phyloP scores from a whole-genome alignment of 345 rosid species.

The Eutrema japonicum region DNA sequence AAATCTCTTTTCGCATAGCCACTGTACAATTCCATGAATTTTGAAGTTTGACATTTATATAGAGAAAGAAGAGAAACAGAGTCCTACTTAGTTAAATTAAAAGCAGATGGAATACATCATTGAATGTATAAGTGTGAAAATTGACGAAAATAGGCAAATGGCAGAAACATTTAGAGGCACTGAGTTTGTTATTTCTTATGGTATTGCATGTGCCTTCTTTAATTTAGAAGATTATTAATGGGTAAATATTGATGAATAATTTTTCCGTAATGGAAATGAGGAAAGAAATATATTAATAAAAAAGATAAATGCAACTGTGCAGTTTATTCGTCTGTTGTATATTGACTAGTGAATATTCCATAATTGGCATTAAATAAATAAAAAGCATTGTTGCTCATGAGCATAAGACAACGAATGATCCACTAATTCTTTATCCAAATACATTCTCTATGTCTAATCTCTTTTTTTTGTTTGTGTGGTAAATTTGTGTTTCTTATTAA shows the following conservation, averaged over 20 bases:
- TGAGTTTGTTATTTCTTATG: constrained; percentile 19
- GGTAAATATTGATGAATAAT: too few relatives aligned
- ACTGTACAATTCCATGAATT: too few relatives aligned
- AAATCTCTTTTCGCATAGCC: too few relatives aligned
- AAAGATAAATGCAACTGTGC: neutral
- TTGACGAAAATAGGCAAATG: constrained; percentile 18
- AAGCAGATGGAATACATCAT: constrained; percentile 7
- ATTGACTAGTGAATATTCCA: neutral
- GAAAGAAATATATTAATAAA: neutral
- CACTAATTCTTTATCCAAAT: neutral
- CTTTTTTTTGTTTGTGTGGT: too few relatives aligned
- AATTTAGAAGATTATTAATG: neutral
- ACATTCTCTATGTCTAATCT: neutral
- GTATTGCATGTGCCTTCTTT: constrained; percentile 27
- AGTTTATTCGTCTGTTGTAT: constrained; percentile 10
- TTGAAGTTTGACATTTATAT: too few relatives aligned
- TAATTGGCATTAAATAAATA: too few relatives aligned
- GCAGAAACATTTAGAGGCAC: constrained; percentile 8
- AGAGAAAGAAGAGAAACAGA: neutral
- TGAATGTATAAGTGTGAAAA: constrained; percentile 36
- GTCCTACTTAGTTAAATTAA: too few relatives aligned
- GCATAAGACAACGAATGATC: too few relatives aligned
- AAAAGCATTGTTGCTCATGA: too few relatives aligned
- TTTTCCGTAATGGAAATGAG: neutral
- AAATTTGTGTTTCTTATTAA: too few relatives aligned